Percentiles rank a stretch among this genome's conserved stretches.
Evolutionary conservation across 2,329 filamentous ascomycete genomes (phyloP).

Genomic region (Fusarium oligoseptatum): DNA sequence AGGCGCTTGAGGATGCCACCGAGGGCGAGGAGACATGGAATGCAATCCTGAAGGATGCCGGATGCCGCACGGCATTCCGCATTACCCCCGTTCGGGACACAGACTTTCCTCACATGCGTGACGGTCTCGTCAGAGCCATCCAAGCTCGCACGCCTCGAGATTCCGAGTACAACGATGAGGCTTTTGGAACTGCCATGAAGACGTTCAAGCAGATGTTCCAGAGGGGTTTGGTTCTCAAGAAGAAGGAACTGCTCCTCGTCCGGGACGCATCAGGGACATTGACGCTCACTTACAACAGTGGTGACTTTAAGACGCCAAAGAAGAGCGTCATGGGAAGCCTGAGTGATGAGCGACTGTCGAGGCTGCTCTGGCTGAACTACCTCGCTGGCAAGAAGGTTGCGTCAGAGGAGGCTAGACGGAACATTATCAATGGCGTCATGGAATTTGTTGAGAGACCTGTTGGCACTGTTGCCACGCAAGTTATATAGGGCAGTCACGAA

Average conservation of each 20-base stretch:
- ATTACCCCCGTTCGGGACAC: slow-evolving; percentile 94
- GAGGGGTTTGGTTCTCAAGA: slow-evolving; percentile 83
- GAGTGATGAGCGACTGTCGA: slow-evolving; percentile 82
- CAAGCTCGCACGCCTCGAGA: slow-evolving; percentile 76
- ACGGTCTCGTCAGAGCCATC: slow-evolving; percentile 90
- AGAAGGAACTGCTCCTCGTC: slow-evolving; percentile 79
- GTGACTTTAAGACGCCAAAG: slow-evolving; percentile 62
- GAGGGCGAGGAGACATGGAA: slow-evolving; percentile 82
- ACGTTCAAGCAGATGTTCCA: slow-evolving; percentile 88
- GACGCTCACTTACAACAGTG: slow-evolving; percentile 76
- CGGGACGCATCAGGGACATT: slow-evolving; percentile 76
- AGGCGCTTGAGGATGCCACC: slow-evolving; percentile 76
- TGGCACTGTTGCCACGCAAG: slow-evolving; percentile 86
- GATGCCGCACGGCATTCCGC: slow-evolving; percentile 82
- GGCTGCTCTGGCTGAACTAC: slow-evolving; percentile 91
- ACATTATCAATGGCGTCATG: slow-evolving; percentile 88
- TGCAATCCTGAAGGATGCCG: slow-evolving; percentile 73
- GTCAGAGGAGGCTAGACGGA: slow-evolving; percentile 83
- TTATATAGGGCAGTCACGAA: slow-evolving; percentile 58
- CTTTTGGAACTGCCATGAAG: slow-evolving; percentile 80
- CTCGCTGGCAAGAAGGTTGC: slow-evolving; percentile 88
- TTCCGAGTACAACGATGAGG: slow-evolving; percentile 73
- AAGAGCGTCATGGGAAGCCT: slow-evolving; percentile 77
- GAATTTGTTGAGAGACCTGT: slow-evolving; percentile 89
- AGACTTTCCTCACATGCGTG: slow-evolving; percentile 91